These are phyloP conservation scores for Trichosanthes cucumerina DNA, from an alignment of 306 rosid species.

Conservation along the genomic window DNA sequence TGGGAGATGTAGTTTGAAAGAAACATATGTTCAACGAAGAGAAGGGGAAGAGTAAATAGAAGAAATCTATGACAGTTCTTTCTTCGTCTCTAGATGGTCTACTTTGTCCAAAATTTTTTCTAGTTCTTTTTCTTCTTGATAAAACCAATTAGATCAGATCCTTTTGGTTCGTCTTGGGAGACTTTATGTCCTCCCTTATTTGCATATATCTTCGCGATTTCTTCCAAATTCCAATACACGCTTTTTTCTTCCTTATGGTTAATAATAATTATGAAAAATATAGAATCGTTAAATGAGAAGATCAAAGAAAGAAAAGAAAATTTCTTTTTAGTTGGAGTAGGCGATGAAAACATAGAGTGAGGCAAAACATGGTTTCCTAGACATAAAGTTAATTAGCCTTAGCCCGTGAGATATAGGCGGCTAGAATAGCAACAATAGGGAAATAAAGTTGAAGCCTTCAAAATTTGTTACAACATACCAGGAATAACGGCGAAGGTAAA, in stretches of 20 bases:
- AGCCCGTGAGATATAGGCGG: background rate
- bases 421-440: background rate
- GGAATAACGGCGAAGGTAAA: slow-evolving; percentile 71
- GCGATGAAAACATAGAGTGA: background rate
- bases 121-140: background rate
- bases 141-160: slow-evolving; percentile 2
- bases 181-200: background rate
- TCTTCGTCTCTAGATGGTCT: background rate
- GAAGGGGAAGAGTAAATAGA: background rate
- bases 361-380: background rate
- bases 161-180: background rate
- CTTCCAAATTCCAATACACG: background rate
- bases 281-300: background rate
- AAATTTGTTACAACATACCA: slow-evolving; percentile 39
- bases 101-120: background rate
- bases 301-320: background rate
- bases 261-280: background rate
- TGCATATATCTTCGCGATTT: background rate
- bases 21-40: background rate
- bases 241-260: background rate
- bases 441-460: background rate
- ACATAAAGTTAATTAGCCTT: background rate
- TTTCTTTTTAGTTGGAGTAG: slow-evolving; percentile 1
- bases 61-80: background rate
- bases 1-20: background rate